Evolutionary conservation across 495 filamentous ascomycete species (phyloP).

Genomic region (Aspergillus sclerotioniger): DNA sequence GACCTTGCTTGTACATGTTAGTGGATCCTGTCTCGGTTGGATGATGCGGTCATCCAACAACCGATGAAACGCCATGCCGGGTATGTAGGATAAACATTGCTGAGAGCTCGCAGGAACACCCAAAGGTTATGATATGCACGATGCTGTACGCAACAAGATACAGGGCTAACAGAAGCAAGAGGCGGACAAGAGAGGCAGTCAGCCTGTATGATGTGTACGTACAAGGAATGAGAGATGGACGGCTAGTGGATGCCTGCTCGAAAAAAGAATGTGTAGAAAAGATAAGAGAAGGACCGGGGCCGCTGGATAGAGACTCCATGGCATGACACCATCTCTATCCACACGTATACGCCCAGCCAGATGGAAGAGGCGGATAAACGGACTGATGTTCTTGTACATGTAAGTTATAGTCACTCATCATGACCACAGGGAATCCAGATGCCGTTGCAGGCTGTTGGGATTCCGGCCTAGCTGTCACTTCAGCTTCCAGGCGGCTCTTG

Average conservation of each 20-base stretch:
- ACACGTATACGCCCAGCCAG: slow-evolving; percentile 35
- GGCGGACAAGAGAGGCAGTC: not conserved
- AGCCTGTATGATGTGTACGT: not conserved
- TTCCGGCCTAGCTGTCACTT: slow-evolving; percentile 14
- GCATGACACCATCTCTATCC: slow-evolving; percentile 15
- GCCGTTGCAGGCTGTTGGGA: slow-evolving; percentile 16
- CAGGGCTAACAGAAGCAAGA: not conserved
- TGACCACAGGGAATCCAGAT: slow-evolving; percentile 24
- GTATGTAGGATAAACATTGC: not conserved
- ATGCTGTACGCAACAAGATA: not conserved
- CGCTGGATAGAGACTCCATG: not conserved
- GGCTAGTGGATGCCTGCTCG: not conserved
- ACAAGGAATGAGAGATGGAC: not conserved
- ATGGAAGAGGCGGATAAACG: slow-evolving; percentile 27
- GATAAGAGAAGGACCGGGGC: not conserved
- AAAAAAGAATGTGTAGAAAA: not conserved
- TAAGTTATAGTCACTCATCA: slow-evolving; percentile 30
- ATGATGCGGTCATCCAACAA: not conserved
- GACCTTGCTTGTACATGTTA: not conserved
- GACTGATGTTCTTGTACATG: slow-evolving; percentile 25
- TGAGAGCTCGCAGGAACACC: not conserved
- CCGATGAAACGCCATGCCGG: not conserved
- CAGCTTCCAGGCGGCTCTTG: slow-evolving; percentile 16
- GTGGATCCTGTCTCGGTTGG: not conserved
- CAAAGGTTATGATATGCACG: not conserved